phyloP scores from a whole-genome alignment of 2,329 filamentous ascomycete genomes.

The Colletotrichum viniferum region DNA sequence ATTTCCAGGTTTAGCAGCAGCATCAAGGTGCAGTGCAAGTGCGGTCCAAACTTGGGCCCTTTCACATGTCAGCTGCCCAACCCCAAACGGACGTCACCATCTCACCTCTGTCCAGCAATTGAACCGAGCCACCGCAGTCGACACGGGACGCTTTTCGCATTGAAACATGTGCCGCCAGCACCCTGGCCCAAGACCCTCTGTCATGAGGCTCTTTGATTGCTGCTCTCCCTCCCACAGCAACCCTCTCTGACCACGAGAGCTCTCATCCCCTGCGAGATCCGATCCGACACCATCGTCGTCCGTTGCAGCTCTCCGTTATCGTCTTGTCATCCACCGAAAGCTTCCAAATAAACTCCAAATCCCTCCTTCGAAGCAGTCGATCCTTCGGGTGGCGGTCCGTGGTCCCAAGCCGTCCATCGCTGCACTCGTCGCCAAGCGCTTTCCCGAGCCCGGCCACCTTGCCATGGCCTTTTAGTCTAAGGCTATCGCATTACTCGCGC shows the following conservation, averaged over 20 bases:
- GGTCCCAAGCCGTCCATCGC: neutral
- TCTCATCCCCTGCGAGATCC: neutral
- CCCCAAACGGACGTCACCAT: conserved; percentile 20
- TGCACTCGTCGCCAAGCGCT: conserved; percentile 1
- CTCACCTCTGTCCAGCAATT: conserved; percentile 17
- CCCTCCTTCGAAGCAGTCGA: neutral
- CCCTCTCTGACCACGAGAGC: neutral
- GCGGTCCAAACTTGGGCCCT: neutral
- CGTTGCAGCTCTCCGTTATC: neutral
- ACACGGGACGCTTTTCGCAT: neutral
- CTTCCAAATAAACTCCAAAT: neutral
- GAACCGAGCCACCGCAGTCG: conserved; percentile 17
- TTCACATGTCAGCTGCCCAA: conserved; percentile 21
- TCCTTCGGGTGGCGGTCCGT: conserved; percentile 13
- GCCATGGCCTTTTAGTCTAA: conserved; percentile 6
- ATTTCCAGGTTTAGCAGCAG: neutral
- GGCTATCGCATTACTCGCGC: conserved; percentile 17
- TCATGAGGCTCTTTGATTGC: neutral
- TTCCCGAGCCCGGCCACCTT: neutral
- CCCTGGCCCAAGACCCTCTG: neutral
- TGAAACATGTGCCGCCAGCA: conserved; percentile 20
- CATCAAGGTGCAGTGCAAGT: neutral
- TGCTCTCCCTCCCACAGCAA: neutral
- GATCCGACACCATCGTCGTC: neutral
- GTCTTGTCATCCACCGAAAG: neutral